Conservation (phyloP, 129 eudicot species). For the Erigeron canadensis region DNA sequence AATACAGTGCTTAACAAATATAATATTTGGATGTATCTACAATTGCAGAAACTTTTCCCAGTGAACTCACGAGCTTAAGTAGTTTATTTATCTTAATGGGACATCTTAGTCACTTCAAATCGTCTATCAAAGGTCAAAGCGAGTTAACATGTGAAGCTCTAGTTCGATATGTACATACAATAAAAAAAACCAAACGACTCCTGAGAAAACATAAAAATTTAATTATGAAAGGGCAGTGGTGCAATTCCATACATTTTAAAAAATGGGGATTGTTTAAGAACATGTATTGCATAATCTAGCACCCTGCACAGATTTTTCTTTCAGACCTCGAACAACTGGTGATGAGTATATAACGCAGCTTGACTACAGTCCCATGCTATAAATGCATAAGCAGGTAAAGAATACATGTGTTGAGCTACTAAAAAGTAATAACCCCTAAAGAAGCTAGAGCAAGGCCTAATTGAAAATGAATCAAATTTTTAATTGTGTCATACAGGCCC, state of each 20-base stretch:
- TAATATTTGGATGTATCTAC: background rate
- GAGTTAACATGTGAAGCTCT: background rate
- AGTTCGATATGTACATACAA: background rate
- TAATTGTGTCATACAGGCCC: no score
- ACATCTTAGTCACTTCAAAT: background rate
- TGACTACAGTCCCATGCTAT: no score
- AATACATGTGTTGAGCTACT: no score
- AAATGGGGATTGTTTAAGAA: background rate
- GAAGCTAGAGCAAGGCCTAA: no score
- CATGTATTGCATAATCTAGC: background rate
- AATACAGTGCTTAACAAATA: background rate
- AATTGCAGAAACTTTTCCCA: background rate
- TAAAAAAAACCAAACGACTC: background rate
- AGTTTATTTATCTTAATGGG: background rate
- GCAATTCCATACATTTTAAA: background rate
- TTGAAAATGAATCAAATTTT: no score
- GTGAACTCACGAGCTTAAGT: background rate
- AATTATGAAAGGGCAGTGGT: background rate
- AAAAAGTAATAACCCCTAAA: no score
- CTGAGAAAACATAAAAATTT: background rate
- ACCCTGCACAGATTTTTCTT: no score
- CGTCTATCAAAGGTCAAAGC: background rate
- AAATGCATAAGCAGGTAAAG: no score
- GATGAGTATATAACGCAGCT: no score
- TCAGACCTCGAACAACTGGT: no score